A percentile compares a stretch with the other conserved stretches of the same genome.
phyloP scores from a whole-genome alignment of 352 stramenopile species.

The Phytopythium mirpurense region DNA sequence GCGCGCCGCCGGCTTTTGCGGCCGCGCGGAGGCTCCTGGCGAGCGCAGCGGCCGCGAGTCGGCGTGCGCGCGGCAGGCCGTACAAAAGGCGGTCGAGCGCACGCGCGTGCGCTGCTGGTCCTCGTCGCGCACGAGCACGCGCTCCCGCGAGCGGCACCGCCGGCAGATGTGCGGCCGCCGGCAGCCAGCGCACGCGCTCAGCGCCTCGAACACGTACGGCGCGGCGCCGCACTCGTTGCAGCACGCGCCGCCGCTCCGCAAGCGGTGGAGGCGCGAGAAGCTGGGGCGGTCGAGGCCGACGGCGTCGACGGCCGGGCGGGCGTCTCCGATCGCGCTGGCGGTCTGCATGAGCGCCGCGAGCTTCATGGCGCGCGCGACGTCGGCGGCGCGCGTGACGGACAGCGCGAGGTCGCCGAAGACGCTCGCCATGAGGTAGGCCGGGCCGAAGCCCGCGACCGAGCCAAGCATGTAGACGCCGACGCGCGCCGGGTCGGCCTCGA shows the following conservation, averaged over 20 bases:
- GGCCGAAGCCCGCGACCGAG: conserved; percentile 3
- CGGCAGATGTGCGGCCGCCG: conserved; percentile 8
- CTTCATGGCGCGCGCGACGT: conserved; percentile 12
- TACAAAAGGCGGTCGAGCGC: not conserved
- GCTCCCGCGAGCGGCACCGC: not conserved
- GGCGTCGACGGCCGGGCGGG: too few species aligned
- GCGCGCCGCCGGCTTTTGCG: too few species aligned
- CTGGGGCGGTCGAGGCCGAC: not conserved
- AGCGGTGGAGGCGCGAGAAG: not conserved
- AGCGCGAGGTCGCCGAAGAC: conserved; percentile 8
- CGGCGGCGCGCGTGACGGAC: conserved; percentile 8
- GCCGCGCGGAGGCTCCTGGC: too few species aligned
- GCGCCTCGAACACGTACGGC: conserved; percentile 1
- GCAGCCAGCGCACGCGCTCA: conserved; percentile 6
- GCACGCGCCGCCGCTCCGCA: not conserved
- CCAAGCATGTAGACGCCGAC: conserved; percentile 21
- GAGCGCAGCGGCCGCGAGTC: not conserved
- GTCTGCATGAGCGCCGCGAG: conserved; percentile 6
- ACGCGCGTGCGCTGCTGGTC: not conserved
- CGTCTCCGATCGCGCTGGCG: not conserved
- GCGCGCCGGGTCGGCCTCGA: conserved; percentile 9
- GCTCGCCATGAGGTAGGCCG: conserved; percentile 5
- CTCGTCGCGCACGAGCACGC: conserved; percentile 2
- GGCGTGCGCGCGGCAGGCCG: not conserved
- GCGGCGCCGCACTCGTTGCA: conserved; percentile 3